Evolutionary conservation across 345 rosid genomes (phyloP), one percentile per base, ranked within the genome.

Genomic region (Acer yangbiense): DNA sequence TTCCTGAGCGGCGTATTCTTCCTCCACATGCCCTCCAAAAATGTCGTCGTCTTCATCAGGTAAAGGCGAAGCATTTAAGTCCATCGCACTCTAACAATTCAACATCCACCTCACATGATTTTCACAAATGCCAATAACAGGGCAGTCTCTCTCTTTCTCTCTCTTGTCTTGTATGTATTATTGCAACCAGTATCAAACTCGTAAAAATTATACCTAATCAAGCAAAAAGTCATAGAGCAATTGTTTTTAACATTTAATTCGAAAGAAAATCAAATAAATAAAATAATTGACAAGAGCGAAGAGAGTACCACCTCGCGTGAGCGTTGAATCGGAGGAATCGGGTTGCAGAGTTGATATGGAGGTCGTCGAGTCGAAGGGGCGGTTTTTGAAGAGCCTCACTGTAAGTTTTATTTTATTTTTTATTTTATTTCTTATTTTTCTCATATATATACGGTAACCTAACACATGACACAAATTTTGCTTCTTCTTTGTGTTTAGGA

Each of bases 41-140:
- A 76, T 85, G 67, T 91, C 97, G 9, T 93, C 97, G 12, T 91
- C 94, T 41, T 90, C 95, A 79, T 93, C 97, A 29, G 97, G 97
- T 76, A 87, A 77, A 2, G 97, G 91, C 8, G 89, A 86, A 77
- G 83, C 95, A 87, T 93, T 93, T 52, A 93, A 75, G 81, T 93
- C 97, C 97, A 93, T 91, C 66, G 89, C 83, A 79, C 89, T 89
- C 89, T 91, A 83, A 85, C 87, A 93, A 93, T 90, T 88, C 92
- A 88, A 71, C 87, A 79, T 76, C 25, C 67, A 78, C 81, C 69
- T 29, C 60, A 61, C 65, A 46, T 66, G 11, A 65, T 41, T 62
- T 44, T 67, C 72, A 35, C 55, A 67, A 21, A 20, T 16, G 65
- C 65, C 78, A 65, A 35, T 32, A 54, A 50, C 64, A 60, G 27